phyloP scores from a whole-genome alignment of 2,329 filamentous ascomycete species.

The Botrytis fabae region DNA sequence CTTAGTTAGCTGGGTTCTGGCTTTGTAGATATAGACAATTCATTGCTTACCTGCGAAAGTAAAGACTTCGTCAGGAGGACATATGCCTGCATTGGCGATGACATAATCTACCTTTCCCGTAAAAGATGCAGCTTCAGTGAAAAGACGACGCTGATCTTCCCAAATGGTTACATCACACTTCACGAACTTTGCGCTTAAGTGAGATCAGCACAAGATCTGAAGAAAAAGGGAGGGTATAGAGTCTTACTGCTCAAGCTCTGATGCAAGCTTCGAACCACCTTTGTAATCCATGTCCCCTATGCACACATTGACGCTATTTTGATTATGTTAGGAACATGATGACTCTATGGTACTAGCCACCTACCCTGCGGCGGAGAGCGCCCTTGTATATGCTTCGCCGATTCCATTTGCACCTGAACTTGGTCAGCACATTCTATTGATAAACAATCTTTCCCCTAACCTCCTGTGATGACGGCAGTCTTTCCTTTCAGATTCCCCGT shows the following conservation, averaged over 20 bases:
- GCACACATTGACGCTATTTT: not conserved
- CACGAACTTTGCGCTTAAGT: not conserved
- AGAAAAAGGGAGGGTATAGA: not conserved
- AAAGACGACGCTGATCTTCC: not conserved
- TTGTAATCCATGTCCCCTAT: not conserved
- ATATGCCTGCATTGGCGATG: not conserved
- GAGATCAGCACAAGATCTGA: not conserved
- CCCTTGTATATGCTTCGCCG: not conserved
- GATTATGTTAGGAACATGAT: not conserved
- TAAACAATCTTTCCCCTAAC: not conserved
- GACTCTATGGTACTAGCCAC: not conserved
- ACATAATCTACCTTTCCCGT: not conserved
- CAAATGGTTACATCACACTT: not conserved
- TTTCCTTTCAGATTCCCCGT: not conserved
- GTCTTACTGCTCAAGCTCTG: not conserved
- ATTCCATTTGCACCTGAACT: not conserved
- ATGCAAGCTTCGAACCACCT: not conserved
- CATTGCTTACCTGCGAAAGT: not conserved
- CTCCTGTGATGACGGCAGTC: not conserved
- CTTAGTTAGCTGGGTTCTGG: not conserved
- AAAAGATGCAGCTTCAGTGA: not conserved
- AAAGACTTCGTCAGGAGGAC: not conserved
- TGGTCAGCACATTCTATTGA: not conserved
- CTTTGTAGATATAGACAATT: not conserved
- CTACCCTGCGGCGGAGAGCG: not conserved